phyloP scores from a whole-genome alignment of 805 yeast genomes.

The Saccharomycopsis lassenensis region DNA sequence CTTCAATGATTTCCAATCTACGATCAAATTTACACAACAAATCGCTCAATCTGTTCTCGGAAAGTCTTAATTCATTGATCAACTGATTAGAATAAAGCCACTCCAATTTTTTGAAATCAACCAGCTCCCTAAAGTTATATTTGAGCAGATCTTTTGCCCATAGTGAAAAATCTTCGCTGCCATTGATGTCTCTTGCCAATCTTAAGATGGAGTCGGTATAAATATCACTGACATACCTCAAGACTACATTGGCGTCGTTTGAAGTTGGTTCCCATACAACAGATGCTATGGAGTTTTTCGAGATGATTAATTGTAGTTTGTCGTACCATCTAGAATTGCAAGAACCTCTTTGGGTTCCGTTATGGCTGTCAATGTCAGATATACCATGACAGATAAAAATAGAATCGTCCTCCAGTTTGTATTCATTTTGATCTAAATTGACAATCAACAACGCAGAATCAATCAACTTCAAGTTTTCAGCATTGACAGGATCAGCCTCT shows the following conservation, averaged over 20 bases:
- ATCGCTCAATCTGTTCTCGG: slow-evolving; percentile 83
- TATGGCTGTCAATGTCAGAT: slow-evolving; percentile 45
- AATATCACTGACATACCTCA: slow-evolving; percentile 79
- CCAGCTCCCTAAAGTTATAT: slow-evolving; percentile 1
- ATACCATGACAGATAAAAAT: slow-evolving; percentile 64
- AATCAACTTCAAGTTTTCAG: slow-evolving; percentile 46
- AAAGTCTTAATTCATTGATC: slow-evolving; percentile 11
- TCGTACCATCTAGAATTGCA: slow-evolving; percentile 94
- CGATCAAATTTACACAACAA: slow-evolving; percentile 73
- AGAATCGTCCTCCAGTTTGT: slow-evolving; percentile 24
- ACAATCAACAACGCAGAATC: slow-evolving; percentile 76
- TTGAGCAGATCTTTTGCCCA: slow-evolving; percentile 23
- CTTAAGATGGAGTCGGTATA: slow-evolving; percentile 83
- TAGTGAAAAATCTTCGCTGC: slow-evolving; percentile 29
- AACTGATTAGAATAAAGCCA: slow-evolving; percentile 4
- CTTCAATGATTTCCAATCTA: slow-evolving; percentile 52
- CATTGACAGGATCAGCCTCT: slow-evolving; percentile 31
- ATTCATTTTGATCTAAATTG: slow-evolving; percentile 64
- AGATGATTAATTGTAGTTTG: slow-evolving; percentile 73
- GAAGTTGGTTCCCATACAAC: slow-evolving; percentile 87
- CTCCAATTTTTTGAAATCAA: neutral
- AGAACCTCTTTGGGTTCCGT: slow-evolving; percentile 82
- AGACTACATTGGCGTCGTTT: slow-evolving; percentile 86
- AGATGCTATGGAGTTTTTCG: slow-evolving; percentile 80
- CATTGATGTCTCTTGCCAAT: slow-evolving; percentile 70